These are phyloP conservation scores for Saussurea involucrata DNA, from an alignment of 129 eudicot species.

Conservation along the genomic window DNA sequence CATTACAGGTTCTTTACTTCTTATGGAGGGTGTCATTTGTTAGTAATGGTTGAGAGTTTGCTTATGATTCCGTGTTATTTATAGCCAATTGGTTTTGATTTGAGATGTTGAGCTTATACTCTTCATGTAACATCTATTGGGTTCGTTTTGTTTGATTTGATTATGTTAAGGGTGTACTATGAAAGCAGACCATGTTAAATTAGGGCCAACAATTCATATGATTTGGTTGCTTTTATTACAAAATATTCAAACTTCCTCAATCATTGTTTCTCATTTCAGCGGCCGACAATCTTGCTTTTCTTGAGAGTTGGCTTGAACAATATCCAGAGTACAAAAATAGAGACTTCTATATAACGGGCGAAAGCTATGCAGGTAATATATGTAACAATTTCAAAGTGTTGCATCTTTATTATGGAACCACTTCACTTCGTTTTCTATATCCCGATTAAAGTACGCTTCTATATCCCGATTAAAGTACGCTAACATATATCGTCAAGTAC, in stretches of 20 bases:
- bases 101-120: neutral
- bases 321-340: slow-evolving; percentile 64
- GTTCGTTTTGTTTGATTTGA: neutral
- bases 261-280: slow-evolving; percentile 39
- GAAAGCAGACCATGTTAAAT: neutral
- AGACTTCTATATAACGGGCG: slow-evolving; percentile 68
- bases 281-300: slow-evolving; percentile 63
- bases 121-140: neutral
- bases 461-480: neutral
- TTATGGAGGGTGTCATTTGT: neutral
- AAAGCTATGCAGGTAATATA: slow-evolving; percentile 81
- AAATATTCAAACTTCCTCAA: neutral
- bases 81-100: neutral
- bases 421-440: neutral
- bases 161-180: neutral
- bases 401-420: too few species aligned
- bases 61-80: neutral
- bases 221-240: neutral
- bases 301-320: slow-evolving; percentile 57
- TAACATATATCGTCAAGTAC: slow-evolving; percentile 2
- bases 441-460: neutral
- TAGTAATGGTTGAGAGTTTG: neutral
- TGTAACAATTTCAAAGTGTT: neutral
- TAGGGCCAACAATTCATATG: neutral
- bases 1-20: slow-evolving; percentile 51